Conservation (phyloP, 2,329 filamentous ascomycete species). For the Neoarthrinium moseri region DNA sequence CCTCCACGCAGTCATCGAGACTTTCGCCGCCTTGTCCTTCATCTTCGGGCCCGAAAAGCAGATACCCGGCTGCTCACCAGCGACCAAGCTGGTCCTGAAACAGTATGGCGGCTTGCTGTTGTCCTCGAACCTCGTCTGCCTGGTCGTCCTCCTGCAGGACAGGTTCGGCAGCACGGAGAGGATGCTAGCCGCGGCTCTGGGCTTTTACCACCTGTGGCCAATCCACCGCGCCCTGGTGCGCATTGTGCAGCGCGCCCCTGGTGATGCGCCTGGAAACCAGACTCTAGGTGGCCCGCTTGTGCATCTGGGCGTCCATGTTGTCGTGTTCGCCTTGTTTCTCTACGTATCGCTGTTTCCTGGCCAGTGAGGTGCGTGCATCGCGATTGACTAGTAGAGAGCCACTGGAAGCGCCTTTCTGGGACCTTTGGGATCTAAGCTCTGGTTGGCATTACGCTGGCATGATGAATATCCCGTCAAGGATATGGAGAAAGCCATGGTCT, state of each 20-base stretch:
- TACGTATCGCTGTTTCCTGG: too few relatives aligned
- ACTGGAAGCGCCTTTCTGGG: too few relatives aligned
- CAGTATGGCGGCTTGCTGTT: constrained; percentile 48
- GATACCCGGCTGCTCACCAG: constrained; percentile 36
- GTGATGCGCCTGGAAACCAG: constrained; percentile 14
- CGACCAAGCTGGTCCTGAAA: constrained; percentile 41
- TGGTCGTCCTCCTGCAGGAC: constrained; percentile 31
- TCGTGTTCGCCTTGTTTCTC: constrained; percentile 37
- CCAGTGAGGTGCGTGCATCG: too few relatives aligned
- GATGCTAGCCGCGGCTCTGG: constrained; percentile 38
- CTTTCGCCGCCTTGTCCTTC: constrained; percentile 44
- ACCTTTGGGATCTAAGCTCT: too few relatives aligned
- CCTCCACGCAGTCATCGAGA: constrained; percentile 37
- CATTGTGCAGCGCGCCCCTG: constrained; percentile 22
- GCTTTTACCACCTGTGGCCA: constrained; percentile 49
- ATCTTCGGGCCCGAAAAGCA: constrained; percentile 40
- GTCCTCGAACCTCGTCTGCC: constrained; percentile 41
- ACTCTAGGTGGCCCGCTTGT: constrained; percentile 44
- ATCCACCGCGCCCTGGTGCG: constrained; percentile 39
- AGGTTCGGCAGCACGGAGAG: constrained; percentile 29
- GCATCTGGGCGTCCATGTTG: constrained; percentile 42
- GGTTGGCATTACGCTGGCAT: too few relatives aligned
- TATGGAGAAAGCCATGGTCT: too few relatives aligned
- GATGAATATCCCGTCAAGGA: too few relatives aligned
- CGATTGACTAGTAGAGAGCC: too few relatives aligned